Percentiles rank a stretch among this genome's conserved stretches.
These are phyloP conservation scores for Pichia terricola DNA, from an alignment of 1,139 yeast species.

Conservation along the genomic window DNA sequence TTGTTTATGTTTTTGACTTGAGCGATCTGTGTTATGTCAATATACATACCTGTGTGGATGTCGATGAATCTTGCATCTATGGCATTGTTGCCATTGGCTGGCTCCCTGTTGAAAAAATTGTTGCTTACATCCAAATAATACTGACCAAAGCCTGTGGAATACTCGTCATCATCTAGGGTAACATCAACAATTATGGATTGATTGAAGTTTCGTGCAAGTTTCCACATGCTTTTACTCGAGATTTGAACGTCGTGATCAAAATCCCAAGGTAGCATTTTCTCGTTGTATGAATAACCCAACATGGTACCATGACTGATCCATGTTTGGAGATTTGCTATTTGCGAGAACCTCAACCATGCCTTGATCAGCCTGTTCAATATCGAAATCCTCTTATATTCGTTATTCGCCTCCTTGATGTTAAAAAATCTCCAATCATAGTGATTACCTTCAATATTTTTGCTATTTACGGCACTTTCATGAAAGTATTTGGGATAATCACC, in stretches of 20 bases:
- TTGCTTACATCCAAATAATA: conserved; percentile 41
- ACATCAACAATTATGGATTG: conserved; percentile 38
- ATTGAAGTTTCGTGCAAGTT: conserved; percentile 34
- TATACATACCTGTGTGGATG: conserved; percentile 42
- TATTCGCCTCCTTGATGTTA: conserved; percentile 23
- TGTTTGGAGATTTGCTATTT: conserved; percentile 30
- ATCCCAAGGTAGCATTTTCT: conserved; percentile 51
- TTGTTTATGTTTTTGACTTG: too few species aligned
- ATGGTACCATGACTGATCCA: conserved; percentile 57
- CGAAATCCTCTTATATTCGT: conserved; percentile 31
- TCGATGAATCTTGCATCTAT: conserved; percentile 58
- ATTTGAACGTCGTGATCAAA: conserved; percentile 51
- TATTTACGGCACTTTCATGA: conserved; percentile 27
- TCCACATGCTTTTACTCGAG: conserved; percentile 31
- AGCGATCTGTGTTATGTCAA: conserved; percentile 46
- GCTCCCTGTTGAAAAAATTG: conserved; percentile 27
- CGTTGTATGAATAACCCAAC: conserved; percentile 54
- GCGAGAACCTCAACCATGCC: conserved; percentile 43
- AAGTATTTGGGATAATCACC: conserved; percentile 21
- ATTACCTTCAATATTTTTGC: conserved; percentile 14
- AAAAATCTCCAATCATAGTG: conserved; percentile 37
- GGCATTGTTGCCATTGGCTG: conserved; percentile 35
- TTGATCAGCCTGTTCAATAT: conserved; percentile 34
- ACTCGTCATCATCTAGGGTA: conserved; percentile 9
- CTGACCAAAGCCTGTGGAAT: conserved; percentile 28